A percentile compares a stretch with the other conserved stretches of the same genome.
phyloP scores from a whole-genome alignment of 805 yeast genomes.

The Candida insectorum region DNA sequence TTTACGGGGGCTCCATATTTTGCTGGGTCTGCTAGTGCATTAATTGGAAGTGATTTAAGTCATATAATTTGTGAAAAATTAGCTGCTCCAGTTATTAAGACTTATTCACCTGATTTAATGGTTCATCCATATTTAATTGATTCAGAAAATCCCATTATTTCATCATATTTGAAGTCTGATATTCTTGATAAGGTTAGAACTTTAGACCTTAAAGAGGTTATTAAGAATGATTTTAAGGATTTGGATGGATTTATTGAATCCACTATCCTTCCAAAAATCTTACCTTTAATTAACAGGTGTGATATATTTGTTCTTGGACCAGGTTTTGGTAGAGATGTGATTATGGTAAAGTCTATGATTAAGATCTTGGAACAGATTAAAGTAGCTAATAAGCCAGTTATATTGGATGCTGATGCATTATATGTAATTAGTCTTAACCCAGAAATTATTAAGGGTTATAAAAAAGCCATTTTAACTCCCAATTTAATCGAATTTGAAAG shows the following conservation, averaged over 20 bases:
- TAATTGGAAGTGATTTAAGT: slow-evolving; percentile 83
- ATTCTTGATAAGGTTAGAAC: slow-evolving; percentile 14
- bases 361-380: slow-evolving; percentile 55
- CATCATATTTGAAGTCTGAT: slow-evolving; percentile 15
- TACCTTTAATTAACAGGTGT: slow-evolving; percentile 54
- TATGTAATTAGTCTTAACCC: slow-evolving; percentile 62
- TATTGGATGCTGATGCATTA: slow-evolving; percentile 89
- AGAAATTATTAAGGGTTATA: slow-evolving; percentile 49
- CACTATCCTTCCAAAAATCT: slow-evolving; percentile 55
- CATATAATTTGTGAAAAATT: slow-evolving; percentile 81
- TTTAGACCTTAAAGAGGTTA: slow-evolving; percentile 19
- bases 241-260: slow-evolving; percentile 34
- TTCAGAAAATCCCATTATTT: slow-evolving; percentile 28
- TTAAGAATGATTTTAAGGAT: slow-evolving; percentile 15
- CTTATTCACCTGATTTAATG: slow-evolving; percentile 91
- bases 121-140: slow-evolving; percentile 86
- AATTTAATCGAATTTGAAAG: slow-evolving; percentile 82
- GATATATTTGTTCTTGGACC: slow-evolving; percentile 91
- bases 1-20: slow-evolving; percentile 97
- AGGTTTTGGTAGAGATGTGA: slow-evolving; percentile 81
- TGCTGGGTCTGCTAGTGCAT: slow-evolving; percentile 78
- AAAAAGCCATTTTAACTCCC: slow-evolving; percentile 77
- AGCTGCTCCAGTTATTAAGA: slow-evolving; percentile 80
- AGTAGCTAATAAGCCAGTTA: slow-evolving; percentile 59
- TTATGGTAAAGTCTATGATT: slow-evolving; percentile 61